Evolutionary conservation across 352 stramenopile species (phyloP), one percentile per base, ranked within the genome.

Genomic region (Globisporangium nodosum): DNA sequence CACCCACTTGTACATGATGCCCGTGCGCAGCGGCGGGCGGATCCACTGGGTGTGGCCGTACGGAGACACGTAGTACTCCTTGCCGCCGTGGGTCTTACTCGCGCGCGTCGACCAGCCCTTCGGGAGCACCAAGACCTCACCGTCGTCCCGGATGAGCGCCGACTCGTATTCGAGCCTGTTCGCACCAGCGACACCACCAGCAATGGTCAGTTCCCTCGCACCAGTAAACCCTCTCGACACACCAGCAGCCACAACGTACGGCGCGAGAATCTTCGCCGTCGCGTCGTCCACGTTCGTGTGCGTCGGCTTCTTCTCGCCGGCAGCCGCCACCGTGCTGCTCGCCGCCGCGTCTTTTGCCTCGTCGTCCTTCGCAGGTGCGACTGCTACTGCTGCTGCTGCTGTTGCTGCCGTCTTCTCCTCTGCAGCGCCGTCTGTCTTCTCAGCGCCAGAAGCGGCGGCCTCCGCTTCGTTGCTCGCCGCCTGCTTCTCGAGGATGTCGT

Each of bases 41-140:
- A 95, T 53, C 85, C 85, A 95, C 53, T 91, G 81, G 12, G 85
- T 92, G 42, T 93, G 78, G 35, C 85, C 85, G 45, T 87, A 90
- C 11, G 85, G 85, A 18, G 78, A 91, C 30, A 95, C 85, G 57
- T 85, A 95, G 52, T 95, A 95, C n/a, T 66, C 88, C 67, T 92
- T 91, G 20, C 81, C 81, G 35, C 82, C 77, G 54, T 92, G 84
- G n/a, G 82, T 90, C 60, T 88, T 88, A 61, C 81, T 92, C 54
- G 84, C 74, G 8, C 83, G 80, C 20, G 78, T 91, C 2, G 80
- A 79, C 85, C 85, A 95, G 13, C 79, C 85, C 47, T 89, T 89
- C 0, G 85, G 85, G 11, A 95, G 67, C 12, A 77, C 81, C 5
- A 89, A 12, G 40, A 93, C 83, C 59, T 93, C 84, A 5, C 84